phyloP scores from a whole-genome alignment of 805 yeast genomes.

The Zygosaccharomyces siamensis region DNA sequence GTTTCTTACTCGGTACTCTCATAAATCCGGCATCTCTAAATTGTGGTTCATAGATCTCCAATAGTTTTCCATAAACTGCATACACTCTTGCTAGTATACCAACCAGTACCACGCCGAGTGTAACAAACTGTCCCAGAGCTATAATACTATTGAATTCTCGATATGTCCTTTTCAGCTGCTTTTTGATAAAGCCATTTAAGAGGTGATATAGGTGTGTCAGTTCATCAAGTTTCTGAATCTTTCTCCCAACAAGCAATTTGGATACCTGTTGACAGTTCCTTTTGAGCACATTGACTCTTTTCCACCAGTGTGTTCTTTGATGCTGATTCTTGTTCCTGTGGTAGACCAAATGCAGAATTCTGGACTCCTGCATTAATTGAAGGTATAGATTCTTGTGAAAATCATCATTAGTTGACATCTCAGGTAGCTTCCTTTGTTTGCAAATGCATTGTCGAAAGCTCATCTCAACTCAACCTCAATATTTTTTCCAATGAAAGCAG shows the following conservation, averaged over 20 bases:
- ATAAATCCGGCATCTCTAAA: slow-evolving; percentile 21
- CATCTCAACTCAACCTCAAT: background rate
- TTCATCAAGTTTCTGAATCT: slow-evolving; percentile 13
- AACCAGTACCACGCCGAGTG: slow-evolving; percentile 64
- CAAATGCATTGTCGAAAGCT: background rate
- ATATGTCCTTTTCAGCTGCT: slow-evolving; percentile 46
- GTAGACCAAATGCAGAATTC: slow-evolving; percentile 56
- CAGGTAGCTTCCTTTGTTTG: slow-evolving; percentile 9
- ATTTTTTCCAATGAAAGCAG: background rate
- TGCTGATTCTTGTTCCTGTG: slow-evolving; percentile 79
- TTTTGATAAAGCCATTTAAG: slow-evolving; percentile 30
- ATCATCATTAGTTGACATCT: background rate
- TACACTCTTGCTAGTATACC: slow-evolving; percentile 50
- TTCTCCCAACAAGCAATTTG: slow-evolving; percentile 32
- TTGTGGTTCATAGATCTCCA: slow-evolving; percentile 17
- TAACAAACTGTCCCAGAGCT: slow-evolving; percentile 70
- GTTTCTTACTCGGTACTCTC: background rate
- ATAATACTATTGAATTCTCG: slow-evolving; percentile 62
- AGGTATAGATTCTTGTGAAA: slow-evolving; percentile 1
- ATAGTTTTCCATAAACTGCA: slow-evolving; percentile 15
- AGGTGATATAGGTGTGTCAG: slow-evolving; percentile 13
- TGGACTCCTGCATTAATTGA: slow-evolving; percentile 45
- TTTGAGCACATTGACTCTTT: slow-evolving; percentile 55
- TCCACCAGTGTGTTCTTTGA: slow-evolving; percentile 72
- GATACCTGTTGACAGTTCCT: slow-evolving; percentile 37